Percentiles rank a stretch among this genome's conserved stretches.
These are phyloP conservation scores for Ustilago trichophora DNA, from an alignment of 1,284 basidiomycete genomes.

Conservation along the genomic window DNA sequence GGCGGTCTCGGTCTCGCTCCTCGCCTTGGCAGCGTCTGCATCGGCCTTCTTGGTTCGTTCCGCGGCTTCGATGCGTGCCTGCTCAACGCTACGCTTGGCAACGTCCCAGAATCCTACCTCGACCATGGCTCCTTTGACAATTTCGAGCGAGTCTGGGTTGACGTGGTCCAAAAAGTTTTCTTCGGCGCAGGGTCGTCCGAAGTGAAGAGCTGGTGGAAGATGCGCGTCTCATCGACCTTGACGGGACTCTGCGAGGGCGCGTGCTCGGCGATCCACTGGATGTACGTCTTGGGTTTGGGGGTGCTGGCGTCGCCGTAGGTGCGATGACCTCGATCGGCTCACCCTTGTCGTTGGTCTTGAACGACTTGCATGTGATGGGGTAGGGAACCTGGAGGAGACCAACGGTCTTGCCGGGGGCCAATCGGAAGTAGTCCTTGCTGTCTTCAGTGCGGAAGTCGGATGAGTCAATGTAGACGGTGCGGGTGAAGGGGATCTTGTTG, in stretches of 20 bases:
- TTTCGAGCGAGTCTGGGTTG: constrained; percentile 80
- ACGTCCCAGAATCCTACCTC: constrained; percentile 90
- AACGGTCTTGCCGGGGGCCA: constrained; percentile 95
- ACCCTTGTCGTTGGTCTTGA: constrained; percentile 75
- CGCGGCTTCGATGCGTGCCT: constrained; percentile 76
- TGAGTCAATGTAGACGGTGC: constrained; percentile 88
- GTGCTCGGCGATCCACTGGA: constrained; percentile 97
- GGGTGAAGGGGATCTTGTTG: constrained; percentile 85
- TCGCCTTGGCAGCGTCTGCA: constrained; percentile 66
- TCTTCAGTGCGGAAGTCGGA: constrained; percentile 94
- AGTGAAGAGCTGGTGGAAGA: constrained; percentile 94
- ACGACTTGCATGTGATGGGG: constrained; percentile 92
- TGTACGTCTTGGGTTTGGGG: constrained; percentile 88
- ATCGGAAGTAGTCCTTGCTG: constrained; percentile 94
- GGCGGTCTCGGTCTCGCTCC: constrained; percentile 19
- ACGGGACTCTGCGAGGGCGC: constrained; percentile 81
- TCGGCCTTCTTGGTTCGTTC: constrained; percentile 69
- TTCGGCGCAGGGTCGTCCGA: constrained; percentile 83
- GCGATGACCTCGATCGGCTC: constrained; percentile 82
- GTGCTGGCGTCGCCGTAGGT: constrained; percentile 71
- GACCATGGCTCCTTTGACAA: constrained; percentile 81
- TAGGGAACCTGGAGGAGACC: constrained; percentile 94
- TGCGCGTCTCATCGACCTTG: constrained; percentile 83
- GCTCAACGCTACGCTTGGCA: constrained; percentile 75
- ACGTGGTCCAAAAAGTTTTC: constrained; percentile 81